Percentiles rank a stretch among this genome's conserved stretches.
Evolutionary conservation across 129 eudicot species (phyloP).

Genomic region (Heracleum sosnowskyi): DNA sequence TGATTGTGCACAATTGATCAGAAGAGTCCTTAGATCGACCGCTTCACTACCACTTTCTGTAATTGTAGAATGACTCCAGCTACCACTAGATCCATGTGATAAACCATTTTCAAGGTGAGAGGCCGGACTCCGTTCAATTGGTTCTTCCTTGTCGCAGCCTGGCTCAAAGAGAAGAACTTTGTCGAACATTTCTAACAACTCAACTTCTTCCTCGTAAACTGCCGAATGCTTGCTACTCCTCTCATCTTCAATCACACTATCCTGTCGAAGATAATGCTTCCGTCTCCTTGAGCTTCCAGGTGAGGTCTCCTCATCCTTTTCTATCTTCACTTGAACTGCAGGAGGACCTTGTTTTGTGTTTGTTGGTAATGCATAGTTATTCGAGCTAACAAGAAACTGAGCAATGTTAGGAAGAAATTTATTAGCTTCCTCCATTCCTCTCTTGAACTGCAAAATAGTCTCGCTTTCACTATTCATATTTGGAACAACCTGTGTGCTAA

Average conservation of each 20-base stretch:
- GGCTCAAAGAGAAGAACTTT: conserved; percentile 42
- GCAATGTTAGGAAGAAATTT: conserved; percentile 61
- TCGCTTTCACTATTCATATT: conserved; percentile 42
- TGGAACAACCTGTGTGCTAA: conserved; percentile 15
- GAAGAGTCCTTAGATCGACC: conserved; percentile 46
- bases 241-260: conserved; percentile 41
- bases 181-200: conserved; percentile 67
- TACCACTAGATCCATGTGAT: conserved; percentile 20
- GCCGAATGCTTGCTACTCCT: conserved; percentile 76
- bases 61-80: conserved; percentile 38
- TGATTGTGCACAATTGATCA: conserved; percentile 64
- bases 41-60: conserved; percentile 31
- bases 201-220: conserved; percentile 36
- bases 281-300: conserved; percentile 35
- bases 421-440: conserved; percentile 79
- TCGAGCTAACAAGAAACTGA: conserved; percentile 48
- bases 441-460: conserved; percentile 54
- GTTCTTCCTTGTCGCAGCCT: conserved; percentile 16
- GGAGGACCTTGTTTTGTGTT: conserved; percentile 21
- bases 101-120: conserved; percentile 5
- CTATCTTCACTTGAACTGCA: conserved; percentile 33
- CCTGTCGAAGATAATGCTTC: conserved; percentile 56
- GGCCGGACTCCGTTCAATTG: background rate
- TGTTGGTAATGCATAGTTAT: conserved; percentile 40
- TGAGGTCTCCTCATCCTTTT: conserved; percentile 38